Conservation (phyloP, 1,284 basidiomycete species). For the Uromyces viciae-fabae region DNA sequence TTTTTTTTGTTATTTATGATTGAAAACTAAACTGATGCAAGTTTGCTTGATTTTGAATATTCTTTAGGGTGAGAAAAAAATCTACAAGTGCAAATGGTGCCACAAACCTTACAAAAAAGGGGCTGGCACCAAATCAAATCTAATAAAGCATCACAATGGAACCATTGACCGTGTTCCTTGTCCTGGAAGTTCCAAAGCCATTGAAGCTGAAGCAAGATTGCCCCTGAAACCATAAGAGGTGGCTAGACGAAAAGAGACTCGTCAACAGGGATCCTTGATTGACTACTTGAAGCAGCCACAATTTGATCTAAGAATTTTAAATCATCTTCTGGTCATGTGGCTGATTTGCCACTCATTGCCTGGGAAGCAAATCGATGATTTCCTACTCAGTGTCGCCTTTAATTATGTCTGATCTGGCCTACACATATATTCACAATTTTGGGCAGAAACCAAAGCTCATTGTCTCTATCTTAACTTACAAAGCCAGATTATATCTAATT, state of each 20-base stretch:
- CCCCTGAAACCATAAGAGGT: not conserved
- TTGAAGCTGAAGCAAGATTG: not conserved
- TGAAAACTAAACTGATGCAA: no score
- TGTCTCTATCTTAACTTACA: not conserved
- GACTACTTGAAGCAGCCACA: not conserved
- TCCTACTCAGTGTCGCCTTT: not conserved
- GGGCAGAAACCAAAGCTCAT: not conserved
- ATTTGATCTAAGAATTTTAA: not conserved
- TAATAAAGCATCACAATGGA: not conserved
- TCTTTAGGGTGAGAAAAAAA: not conserved
- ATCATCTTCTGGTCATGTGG: not conserved
- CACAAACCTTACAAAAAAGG: not conserved
- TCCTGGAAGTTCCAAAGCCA: not conserved
- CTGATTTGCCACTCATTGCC: not conserved
- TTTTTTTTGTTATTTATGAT: no score
- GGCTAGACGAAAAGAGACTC: not conserved
- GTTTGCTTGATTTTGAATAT: no score
- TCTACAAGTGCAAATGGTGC: constrained; percentile 2
- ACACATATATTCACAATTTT: not conserved
- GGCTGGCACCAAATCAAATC: not conserved
- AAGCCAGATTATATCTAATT: not conserved
- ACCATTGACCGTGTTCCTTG: not conserved
- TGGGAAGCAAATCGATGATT: not conserved
- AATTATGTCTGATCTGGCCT: not conserved
- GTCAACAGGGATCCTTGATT: no score